These are phyloP conservation scores for Phlebiopsis flavidoalba DNA, from an alignment of 768 basidiomycete species.

Conservation along the genomic window DNA sequence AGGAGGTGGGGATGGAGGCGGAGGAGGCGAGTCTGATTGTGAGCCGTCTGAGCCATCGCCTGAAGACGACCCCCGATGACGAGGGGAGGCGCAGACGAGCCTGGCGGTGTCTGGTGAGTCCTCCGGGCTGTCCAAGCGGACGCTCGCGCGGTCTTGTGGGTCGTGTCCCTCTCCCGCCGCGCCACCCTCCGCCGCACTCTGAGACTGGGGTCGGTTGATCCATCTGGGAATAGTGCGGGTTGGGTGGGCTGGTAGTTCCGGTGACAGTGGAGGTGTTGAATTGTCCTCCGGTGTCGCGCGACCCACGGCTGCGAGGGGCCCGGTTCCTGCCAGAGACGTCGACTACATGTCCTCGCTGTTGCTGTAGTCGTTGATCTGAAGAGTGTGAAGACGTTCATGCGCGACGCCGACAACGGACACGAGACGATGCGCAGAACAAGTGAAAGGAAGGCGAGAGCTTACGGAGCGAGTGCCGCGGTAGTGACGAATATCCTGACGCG, in stretches of 20 bases:
- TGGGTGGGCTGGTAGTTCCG: slow-evolving; percentile 21
- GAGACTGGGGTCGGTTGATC: slow-evolving; percentile 23
- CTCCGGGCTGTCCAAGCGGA: slow-evolving; percentile 19
- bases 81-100: slow-evolving; percentile 32
- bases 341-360: slow-evolving; percentile 21
- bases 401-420: slow-evolving; percentile 23
- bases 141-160: slow-evolving; percentile 11
- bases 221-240: slow-evolving; percentile 24
- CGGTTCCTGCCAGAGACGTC: slow-evolving; percentile 14
- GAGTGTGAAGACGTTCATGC: slow-evolving; percentile 22
- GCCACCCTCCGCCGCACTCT: slow-evolving; percentile 5
- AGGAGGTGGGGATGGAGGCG: slow-evolving; percentile 34
- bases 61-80: slow-evolving; percentile 37
- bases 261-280: slow-evolving; percentile 24
- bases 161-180: slow-evolving; percentile 12
- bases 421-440: not conserved
- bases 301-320: slow-evolving; percentile 17
- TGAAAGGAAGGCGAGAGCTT: not conserved
- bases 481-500: not conserved
- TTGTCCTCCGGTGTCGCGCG: slow-evolving; percentile 13
- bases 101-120: slow-evolving; percentile 25
- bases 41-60: slow-evolving; percentile 26
- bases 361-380: slow-evolving; percentile 17
- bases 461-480: slow-evolving; percentile 4
- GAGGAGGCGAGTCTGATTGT: slow-evolving; percentile 31